Conservation (phyloP, 306 rosid species). For the Fragaria vesca region DNA sequence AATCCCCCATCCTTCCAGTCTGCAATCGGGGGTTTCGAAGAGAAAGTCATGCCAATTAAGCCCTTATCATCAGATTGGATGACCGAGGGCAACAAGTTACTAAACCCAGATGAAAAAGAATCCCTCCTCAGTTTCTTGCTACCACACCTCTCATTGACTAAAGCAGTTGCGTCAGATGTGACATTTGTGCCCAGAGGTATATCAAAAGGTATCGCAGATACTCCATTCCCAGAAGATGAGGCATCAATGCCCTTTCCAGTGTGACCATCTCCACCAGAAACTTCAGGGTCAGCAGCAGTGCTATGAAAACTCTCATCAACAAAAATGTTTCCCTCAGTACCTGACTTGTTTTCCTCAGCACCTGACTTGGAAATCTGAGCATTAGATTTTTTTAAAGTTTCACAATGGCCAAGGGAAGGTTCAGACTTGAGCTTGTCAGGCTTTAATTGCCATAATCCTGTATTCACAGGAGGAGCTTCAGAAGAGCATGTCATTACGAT, state of each 20-base stretch:
- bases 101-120: slow-evolving; percentile 28
- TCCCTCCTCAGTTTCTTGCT: slow-evolving; percentile 29
- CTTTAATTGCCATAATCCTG: slow-evolving; percentile 16
- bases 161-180: slow-evolving; percentile 12
- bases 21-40: slow-evolving; percentile 37
- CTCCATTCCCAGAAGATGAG: slow-evolving; percentile 25
- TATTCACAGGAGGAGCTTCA: slow-evolving; percentile 15
- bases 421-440: slow-evolving; percentile 26
- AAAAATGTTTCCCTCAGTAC: slow-evolving; percentile 19
- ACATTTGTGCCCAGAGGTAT: slow-evolving; percentile 21
- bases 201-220: slow-evolving; percentile 25
- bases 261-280: slow-evolving; percentile 24
- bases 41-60: slow-evolving; percentile 42
- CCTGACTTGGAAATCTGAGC: slow-evolving; percentile 25
- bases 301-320: slow-evolving; percentile 30
- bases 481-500: slow-evolving; percentile 26
- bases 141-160: slow-evolving; percentile 31
- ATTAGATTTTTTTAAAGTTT: slow-evolving; percentile 12
- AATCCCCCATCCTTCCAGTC: slow-evolving; percentile 32
- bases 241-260: slow-evolving; percentile 24
- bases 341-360: slow-evolving; percentile 20
- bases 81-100: slow-evolving; percentile 27
- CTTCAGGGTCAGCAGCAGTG: slow-evolving; percentile 24
- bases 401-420: slow-evolving; percentile 30
- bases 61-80: slow-evolving; percentile 28